Evolutionary conservation across 2,329 filamentous ascomycete genomes (phyloP), one percentile per base, ranked within the genome.

Genomic region (Fusarium dimerum): DNA sequence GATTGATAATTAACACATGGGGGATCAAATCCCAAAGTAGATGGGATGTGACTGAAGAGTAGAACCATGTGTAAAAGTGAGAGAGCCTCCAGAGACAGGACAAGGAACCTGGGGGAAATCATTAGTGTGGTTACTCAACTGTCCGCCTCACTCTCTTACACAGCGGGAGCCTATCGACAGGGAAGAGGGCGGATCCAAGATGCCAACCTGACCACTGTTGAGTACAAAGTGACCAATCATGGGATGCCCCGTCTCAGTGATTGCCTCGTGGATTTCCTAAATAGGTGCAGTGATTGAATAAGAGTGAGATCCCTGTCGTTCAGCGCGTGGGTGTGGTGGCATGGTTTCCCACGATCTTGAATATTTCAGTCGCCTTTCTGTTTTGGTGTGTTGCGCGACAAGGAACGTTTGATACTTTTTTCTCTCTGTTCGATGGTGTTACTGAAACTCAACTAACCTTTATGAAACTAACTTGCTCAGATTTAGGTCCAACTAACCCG

Each of bases 81-180:
- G 13, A 36, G 32, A 36, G n/a, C n/a, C 32, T 36, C 10, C 5
- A 15, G 32, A 36, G 10, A 36, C 20, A 26, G 20, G 4, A 15
- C 32, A 12, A 36, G 32, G 32, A 15, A 36, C 32, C 32, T 36
- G 32, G 32, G 32, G 32, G 32, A 36, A 26, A 15, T 36, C 32
- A 36, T 29, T 47, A 49, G 50, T 40, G 32, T 55, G 47, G 36
- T 18, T 26, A 26, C 20, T 26, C 20, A 26, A 55, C 48, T 56
- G 62, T 59, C 54, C 63, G 63, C 63, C 63, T 66, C 63, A 66
- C 63, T 66, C 58, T 59, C 40, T 56, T 49, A 47, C 59, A 55
- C 59, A 47, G 53, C 54, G 54, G 49, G 54, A 57, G 54, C 63
- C 63, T 66, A 66, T 66, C 60, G 56, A 55, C 34, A n/a, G n/a